Conservation (phyloP, 768 basidiomycete genomes). For the Hericium alpestre region DNA sequence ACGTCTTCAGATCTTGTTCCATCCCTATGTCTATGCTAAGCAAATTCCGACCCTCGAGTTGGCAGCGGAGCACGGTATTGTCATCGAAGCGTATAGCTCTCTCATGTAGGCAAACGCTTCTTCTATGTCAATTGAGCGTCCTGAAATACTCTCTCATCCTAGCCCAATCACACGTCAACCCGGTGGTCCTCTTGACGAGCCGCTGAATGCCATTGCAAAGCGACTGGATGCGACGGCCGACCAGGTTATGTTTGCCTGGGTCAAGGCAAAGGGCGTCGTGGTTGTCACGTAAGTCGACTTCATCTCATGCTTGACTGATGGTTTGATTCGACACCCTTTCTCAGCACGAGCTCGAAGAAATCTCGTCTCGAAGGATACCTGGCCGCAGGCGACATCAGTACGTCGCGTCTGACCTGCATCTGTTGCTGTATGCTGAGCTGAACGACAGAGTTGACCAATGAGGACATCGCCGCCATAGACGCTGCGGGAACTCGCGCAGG, state of each 20-base stretch:
- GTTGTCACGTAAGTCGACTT: conserved; percentile 41
- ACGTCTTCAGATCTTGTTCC: conserved; percentile 43
- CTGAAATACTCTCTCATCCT: background rate
- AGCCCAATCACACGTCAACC: conserved; percentile 52
- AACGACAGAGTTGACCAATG: conserved; percentile 33
- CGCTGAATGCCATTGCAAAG: conserved; percentile 42
- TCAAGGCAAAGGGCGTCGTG: conserved; percentile 56
- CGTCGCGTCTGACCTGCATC: conserved; percentile 7
- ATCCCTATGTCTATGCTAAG: conserved; percentile 55
- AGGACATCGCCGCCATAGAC: conserved; percentile 48
- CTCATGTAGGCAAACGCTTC: conserved; percentile 35
- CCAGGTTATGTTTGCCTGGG: conserved; percentile 66
- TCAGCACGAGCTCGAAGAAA: conserved; percentile 56
- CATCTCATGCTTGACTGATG: background rate
- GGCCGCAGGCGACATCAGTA: conserved; percentile 53
- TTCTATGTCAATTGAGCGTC: background rate
- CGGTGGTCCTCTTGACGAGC: conserved; percentile 56
- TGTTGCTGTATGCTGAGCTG: background rate
- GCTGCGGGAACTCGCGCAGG: conserved; percentile 38
- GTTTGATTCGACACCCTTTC: background rate
- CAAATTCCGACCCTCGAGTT: conserved; percentile 50
- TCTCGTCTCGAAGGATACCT: conserved; percentile 58
- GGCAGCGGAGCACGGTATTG: conserved; percentile 45
- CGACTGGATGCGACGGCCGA: conserved; percentile 43
- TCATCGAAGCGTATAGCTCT: conserved; percentile 63